phyloP scores from a whole-genome alignment of 352 stramenopile genomes.

The Aphanomyces euteiches region DNA sequence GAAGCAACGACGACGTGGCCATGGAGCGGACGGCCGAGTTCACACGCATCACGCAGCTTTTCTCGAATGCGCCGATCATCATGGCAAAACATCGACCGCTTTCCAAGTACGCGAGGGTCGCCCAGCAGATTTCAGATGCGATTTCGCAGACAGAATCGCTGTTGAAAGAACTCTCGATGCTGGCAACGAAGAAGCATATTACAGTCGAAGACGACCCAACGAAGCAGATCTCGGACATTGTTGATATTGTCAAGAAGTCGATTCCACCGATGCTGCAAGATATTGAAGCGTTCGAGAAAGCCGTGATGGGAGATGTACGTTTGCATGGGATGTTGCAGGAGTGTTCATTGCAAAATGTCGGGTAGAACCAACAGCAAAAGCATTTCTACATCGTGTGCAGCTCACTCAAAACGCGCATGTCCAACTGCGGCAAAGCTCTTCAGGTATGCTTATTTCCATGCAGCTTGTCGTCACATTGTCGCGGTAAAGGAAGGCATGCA shows the following conservation, averaged over 20 bases:
- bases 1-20: not conserved
- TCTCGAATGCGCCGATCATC: slow-evolving; percentile 54
- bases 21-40: slow-evolving; percentile 80
- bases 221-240: slow-evolving; percentile 70
- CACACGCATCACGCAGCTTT: slow-evolving; percentile 79
- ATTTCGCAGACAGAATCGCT: slow-evolving; percentile 77
- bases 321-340: not conserved
- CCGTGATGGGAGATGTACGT: slow-evolving; percentile 23
- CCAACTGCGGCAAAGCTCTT: slow-evolving; percentile 76
- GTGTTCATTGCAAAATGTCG: slow-evolving; percentile 6
- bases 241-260: slow-evolving; percentile 76
- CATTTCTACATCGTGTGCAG: slow-evolving; percentile 76
- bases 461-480: not conserved
- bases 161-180: slow-evolving; percentile 64
- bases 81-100: slow-evolving; percentile 57
- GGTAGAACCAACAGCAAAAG: slow-evolving; percentile 63
- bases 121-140: slow-evolving; percentile 79
- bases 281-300: slow-evolving; percentile 65
- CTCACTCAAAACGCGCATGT: slow-evolving; percentile 74
- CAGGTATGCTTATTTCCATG: slow-evolving; percentile 44
- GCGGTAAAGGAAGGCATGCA: slow-evolving; percentile 52
- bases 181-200: slow-evolving; percentile 72
- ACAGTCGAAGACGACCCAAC: slow-evolving; percentile 64
- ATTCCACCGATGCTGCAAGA: slow-evolving; percentile 56
- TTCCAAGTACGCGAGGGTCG: slow-evolving; percentile 60